Evolutionary conservation across 257 asterid genomes (phyloP).

Genomic region (Solanum sparsipilum): DNA sequence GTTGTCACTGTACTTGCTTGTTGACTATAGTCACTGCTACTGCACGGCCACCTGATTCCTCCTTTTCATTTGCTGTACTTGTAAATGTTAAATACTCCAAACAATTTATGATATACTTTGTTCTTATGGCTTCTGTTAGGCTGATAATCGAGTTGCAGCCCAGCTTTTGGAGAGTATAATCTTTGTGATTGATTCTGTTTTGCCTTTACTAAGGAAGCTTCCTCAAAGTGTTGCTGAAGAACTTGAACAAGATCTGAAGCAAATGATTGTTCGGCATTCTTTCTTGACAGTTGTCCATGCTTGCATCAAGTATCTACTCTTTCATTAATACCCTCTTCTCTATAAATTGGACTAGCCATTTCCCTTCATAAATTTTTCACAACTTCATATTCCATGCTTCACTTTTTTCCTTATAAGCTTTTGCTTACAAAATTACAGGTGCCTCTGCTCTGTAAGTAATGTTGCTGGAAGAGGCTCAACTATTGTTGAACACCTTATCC

Average conservation of each 20-base stretch:
- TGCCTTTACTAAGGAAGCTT: constrained; percentile 88
- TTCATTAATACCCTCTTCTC: constrained; percentile 1
- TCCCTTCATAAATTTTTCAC: background rate
- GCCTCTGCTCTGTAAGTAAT: constrained; percentile 85
- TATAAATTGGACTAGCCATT: background rate
- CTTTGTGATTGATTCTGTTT: constrained; percentile 77
- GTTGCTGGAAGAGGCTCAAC: constrained; percentile 73
- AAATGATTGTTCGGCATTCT: constrained; percentile 97
- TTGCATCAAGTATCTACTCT: constrained; percentile 64
- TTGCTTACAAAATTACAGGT: constrained; percentile 47
- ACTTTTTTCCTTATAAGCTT: background rate
- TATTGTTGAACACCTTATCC: constrained; percentile 74
- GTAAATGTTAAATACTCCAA: background rate
- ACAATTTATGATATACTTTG: background rate
- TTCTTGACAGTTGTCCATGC: constrained; percentile 96
- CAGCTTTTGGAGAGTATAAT: constrained; percentile 91
- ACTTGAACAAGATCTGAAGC: constrained; percentile 93
- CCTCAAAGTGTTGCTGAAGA: constrained; percentile 70
- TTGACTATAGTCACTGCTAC: background rate
- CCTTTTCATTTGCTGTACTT: background rate
- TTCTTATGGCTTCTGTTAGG: constrained; percentile 36
- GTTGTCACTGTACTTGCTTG: background rate
- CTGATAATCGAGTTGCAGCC: constrained; percentile 78
- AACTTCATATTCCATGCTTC: background rate
- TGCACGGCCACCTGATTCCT: background rate